These are phyloP conservation scores for Trametes gibbosa DNA, from an alignment of 768 basidiomycete species.

Conservation along the genomic window DNA sequence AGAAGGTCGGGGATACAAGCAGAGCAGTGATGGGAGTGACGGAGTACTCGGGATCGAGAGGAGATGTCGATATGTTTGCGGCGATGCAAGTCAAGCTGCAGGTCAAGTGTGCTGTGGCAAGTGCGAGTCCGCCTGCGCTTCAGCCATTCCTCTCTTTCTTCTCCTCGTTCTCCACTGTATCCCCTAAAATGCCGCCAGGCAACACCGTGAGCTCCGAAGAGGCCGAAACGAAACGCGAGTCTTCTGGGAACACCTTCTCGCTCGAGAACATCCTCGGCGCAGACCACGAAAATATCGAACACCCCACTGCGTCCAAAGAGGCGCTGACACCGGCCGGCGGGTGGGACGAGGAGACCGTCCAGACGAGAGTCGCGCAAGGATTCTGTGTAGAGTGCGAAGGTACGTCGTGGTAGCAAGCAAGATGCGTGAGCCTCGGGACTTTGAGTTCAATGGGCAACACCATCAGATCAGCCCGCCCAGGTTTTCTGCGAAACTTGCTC, in stretches of 20 bases:
- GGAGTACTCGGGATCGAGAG: not conserved
- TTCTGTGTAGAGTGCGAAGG: constrained; percentile 88
- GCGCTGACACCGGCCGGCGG: constrained; percentile 39
- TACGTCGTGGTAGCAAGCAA: constrained; percentile 31
- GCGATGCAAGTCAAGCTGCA: not conserved
- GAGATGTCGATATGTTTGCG: not conserved
- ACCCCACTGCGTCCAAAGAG: constrained; percentile 41
- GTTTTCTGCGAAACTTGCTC: constrained; percentile 67
- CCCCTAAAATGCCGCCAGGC: constrained; percentile 12
- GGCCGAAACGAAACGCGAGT: not conserved
- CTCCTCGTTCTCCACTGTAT: not conserved
- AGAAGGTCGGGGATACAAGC: not conserved
- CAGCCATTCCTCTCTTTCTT: constrained; percentile 7
- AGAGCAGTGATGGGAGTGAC: not conserved
- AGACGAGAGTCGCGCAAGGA: constrained; percentile 51
- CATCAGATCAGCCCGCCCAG: constrained; percentile 78
- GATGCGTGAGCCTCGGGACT: not conserved
- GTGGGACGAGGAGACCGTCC: constrained; percentile 63
- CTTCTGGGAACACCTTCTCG: constrained; percentile 38
- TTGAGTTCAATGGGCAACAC: not conserved
- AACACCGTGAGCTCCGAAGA: constrained; percentile 1
- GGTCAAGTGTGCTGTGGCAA: not conserved
- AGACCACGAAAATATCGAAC: constrained; percentile 61
- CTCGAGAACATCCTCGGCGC: constrained; percentile 68
- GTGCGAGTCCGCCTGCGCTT: not conserved